Percentiles rank a stretch among this genome's conserved stretches.
Conservation (phyloP, 495 filamentous ascomycete genomes). For the Sphaerosporella brunnea region DNA sequence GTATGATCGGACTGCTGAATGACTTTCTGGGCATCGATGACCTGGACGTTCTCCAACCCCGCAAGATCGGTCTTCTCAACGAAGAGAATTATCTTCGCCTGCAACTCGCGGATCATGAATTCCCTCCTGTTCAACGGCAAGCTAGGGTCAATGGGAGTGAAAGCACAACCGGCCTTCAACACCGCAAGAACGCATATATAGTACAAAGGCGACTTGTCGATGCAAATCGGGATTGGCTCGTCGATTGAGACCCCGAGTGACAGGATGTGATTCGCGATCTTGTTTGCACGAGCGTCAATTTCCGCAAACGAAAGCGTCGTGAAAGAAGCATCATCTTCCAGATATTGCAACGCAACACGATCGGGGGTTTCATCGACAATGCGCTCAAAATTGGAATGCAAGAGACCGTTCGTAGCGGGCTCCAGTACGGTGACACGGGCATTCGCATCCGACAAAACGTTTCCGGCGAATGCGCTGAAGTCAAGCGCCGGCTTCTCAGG, state of each 20-base stretch:
- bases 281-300: constrained; percentile 27
- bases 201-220: constrained; percentile 28
- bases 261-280: constrained; percentile 27
- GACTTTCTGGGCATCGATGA: background rate
- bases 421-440: background rate
- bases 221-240: constrained; percentile 28
- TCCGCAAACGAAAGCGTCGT: constrained; percentile 18
- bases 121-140: constrained; percentile 25
- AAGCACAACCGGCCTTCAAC: constrained; percentile 30
- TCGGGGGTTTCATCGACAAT: constrained; percentile 22
- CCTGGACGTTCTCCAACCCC: background rate
- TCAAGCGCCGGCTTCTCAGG: constrained; percentile 28
- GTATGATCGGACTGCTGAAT: background rate
- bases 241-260: constrained; percentile 19
- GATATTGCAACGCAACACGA: constrained; percentile 27
- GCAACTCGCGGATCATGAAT: constrained; percentile 29
- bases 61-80: background rate
- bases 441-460: constrained; percentile 17
- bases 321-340: constrained; percentile 15
- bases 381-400: constrained; percentile 21
- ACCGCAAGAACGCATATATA: constrained; percentile 30
- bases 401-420: background rate
- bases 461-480: constrained; percentile 9
- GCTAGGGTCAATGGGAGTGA: constrained; percentile 28
- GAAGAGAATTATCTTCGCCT: background rate